phyloP scores from a whole-genome alignment of 1,284 basidiomycete genomes.

The Tilletia caries region DNA sequence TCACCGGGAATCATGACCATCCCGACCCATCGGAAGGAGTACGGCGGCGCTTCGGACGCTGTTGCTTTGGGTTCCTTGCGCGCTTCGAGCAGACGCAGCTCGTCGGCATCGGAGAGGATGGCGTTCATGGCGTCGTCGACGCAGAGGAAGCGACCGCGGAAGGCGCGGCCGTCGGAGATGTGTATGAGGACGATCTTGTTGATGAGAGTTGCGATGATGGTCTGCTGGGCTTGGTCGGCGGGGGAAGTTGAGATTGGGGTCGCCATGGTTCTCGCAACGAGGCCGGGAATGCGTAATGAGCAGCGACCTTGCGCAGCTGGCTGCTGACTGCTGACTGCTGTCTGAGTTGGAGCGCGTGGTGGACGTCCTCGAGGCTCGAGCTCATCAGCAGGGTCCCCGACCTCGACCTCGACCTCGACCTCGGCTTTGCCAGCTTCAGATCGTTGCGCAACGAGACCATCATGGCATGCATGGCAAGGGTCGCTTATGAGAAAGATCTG shows the following conservation, averaged over 20 bases:
- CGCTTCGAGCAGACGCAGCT: conserved; percentile 14
- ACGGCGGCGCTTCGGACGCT: conserved; percentile 12
- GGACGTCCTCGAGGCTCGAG: neutral
- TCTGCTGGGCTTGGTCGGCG: conserved; percentile 1
- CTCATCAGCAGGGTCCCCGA: neutral
- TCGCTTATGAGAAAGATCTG: too few species aligned
- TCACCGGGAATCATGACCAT: conserved; percentile 44
- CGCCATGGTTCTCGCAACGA: neutral
- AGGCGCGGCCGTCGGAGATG: conserved; percentile 39
- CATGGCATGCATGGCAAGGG: too few species aligned
- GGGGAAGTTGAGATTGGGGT: neutral
- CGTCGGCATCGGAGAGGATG: conserved; percentile 33
- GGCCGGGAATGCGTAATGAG: too few species aligned
- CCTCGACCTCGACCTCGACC: neutral
- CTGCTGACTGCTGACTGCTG: neutral
- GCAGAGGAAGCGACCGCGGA: conserved; percentile 40
- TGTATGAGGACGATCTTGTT: conserved; percentile 30
- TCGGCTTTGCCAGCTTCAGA: too few species aligned
- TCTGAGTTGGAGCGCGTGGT: neutral
- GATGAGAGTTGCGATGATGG: conserved; percentile 20
- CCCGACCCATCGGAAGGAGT: conserved; percentile 28
- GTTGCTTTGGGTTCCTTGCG: neutral
- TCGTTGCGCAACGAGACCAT: neutral
- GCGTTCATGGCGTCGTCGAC: conserved; percentile 36
- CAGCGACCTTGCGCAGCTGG: too few species aligned